These are phyloP conservation scores for Fusarium acutatum DNA, from an alignment of 2,329 filamentous ascomycete species.

Conservation along the genomic window DNA sequence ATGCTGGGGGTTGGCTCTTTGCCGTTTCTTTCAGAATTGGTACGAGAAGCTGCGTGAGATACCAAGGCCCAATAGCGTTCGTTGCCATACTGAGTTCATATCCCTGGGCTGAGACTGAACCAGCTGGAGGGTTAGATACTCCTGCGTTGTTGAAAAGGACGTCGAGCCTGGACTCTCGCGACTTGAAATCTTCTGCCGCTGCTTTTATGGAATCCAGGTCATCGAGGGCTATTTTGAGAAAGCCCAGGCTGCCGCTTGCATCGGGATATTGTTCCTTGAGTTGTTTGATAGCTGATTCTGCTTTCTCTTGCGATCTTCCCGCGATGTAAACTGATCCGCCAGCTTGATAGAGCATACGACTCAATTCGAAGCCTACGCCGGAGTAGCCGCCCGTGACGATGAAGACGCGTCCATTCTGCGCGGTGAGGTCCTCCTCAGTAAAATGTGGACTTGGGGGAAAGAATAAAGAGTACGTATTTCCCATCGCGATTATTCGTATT, in stretches of 20 bases:
- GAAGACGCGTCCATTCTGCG: conserved; percentile 4
- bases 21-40: conserved; percentile 5
- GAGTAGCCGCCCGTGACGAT: conserved; percentile 32
- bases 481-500: neutral
- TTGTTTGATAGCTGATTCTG: neutral
- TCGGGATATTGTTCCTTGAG: neutral
- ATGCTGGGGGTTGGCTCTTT: neutral
- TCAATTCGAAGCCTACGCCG: conserved; percentile 26
- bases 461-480: conserved; percentile 12
- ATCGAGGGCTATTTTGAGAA: conserved; percentile 8
- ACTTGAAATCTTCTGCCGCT: conserved; percentile 9
- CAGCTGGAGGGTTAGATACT: conserved; percentile 13
- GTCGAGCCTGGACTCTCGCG: conserved; percentile 12
- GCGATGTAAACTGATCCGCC: conserved; percentile 25
- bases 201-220: conserved; percentile 15
- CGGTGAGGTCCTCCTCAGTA: neutral
- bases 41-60: conserved; percentile 23
- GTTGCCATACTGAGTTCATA: conserved; percentile 31
- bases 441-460: conserved; percentile 1
- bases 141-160: conserved; percentile 33
- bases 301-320: conserved; percentile 19
- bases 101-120: conserved; percentile 19
- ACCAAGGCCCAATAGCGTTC: conserved; percentile 24
- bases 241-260: neutral
- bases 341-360: conserved; percentile 11